Percentiles rank a stretch among this genome's conserved stretches.
These are phyloP conservation scores for Solanum aculeatissimum DNA, from an alignment of 305 asterid genomes.

Conservation along the genomic window DNA sequence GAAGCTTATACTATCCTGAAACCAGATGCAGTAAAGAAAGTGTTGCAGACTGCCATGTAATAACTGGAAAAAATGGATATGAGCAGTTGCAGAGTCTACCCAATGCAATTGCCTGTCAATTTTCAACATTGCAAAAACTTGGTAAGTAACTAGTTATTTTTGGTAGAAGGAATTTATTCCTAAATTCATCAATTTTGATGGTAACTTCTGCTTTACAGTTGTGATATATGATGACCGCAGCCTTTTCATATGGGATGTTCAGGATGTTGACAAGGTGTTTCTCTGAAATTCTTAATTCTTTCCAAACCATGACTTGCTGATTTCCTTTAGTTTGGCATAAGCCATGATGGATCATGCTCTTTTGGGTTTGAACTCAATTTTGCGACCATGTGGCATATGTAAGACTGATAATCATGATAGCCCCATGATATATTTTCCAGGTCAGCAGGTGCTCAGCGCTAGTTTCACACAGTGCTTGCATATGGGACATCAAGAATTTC, in stretches of 20 bases:
- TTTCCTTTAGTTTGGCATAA: background rate
- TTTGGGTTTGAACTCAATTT: conserved; percentile 8
- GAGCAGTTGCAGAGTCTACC: conserved; percentile 27
- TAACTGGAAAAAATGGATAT: conserved; percentile 11
- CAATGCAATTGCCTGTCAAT: conserved; percentile 64
- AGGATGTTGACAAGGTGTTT: conserved; percentile 35
- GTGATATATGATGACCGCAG: conserved; percentile 56
- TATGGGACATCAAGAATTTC: conserved; percentile 56
- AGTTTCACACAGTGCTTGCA: conserved; percentile 55
- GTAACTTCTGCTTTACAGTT: conserved; percentile 27
- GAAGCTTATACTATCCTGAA: conserved; percentile 35
- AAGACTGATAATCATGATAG: conserved; percentile 32
- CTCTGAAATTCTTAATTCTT: background rate
- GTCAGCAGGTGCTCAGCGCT: conserved; percentile 56
- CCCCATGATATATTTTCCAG: conserved; percentile 34
- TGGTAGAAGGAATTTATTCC: background rate
- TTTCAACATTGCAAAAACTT: conserved; percentile 47
- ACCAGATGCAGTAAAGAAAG: conserved; percentile 23
- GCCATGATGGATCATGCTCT: background rate
- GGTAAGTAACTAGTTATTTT: conserved; percentile 29
- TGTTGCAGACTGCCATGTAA: conserved; percentile 15
- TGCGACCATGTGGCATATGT: conserved; percentile 18
- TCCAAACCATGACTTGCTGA: background rate
- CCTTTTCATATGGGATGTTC: conserved; percentile 51
- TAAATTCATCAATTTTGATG: conserved; percentile 10